Percentiles rank a stretch among this genome's conserved stretches.
Conservation (phyloP, 345 rosid genomes). For the Eucalyptus curtisii region DNA sequence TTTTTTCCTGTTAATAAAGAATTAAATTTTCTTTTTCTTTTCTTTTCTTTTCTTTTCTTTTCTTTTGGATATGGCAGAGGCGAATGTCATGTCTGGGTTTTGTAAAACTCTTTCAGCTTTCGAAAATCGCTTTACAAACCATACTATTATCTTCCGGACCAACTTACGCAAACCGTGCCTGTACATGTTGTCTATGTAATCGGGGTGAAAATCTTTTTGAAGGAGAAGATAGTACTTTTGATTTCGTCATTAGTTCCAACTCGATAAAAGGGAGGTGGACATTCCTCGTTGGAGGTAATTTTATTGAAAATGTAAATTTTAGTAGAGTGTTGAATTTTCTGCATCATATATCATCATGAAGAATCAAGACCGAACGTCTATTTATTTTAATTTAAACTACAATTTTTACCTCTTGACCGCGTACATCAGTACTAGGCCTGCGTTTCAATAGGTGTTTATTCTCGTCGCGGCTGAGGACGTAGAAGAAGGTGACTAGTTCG, state of each 20-base stretch:
- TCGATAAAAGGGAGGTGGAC: neutral
- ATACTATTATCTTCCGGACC: neutral
- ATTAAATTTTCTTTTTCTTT: too few species aligned
- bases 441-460: accelerated
- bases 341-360: neutral
- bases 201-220: neutral
- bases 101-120: neutral
- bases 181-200: neutral
- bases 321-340: neutral
- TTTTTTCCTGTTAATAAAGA: neutral
- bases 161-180: neutral
- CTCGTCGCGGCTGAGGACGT: neutral
- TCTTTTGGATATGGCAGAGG: neutral
- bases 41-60: too few species aligned
- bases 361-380: neutral
- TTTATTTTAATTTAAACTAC: neutral
- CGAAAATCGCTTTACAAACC: neutral
- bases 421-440: neutral
- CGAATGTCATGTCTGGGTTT: neutral
- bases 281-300: neutral
- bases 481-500: neutral
- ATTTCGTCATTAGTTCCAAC: too few species aligned
- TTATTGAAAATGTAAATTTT: too few species aligned
- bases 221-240: neutral
- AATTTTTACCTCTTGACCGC: neutral